Evolutionary conservation across 208 protist species (phyloP), one percentile per base, ranked within the genome.

Genomic region (Spongospora subterranea): DNA sequence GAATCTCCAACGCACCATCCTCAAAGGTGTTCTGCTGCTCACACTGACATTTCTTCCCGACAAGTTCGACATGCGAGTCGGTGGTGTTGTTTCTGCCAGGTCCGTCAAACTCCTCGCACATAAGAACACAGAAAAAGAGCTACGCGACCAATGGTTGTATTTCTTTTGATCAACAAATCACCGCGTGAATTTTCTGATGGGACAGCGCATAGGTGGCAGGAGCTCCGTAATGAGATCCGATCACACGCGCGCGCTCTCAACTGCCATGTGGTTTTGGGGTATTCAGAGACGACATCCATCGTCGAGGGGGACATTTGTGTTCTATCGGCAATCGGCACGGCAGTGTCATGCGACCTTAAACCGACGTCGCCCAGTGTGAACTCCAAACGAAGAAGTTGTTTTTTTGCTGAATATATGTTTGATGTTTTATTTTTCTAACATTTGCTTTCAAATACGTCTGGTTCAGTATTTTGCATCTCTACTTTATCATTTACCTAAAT

Each of bases 141-240:
- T 82, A 6, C 71, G 71, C 71, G 71, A 82, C n/a, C 6, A 82
- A 82, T 82, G 71, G 71, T 82, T 6, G 6, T 60, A 60, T 60
- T 6, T 6, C 6, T 60, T 60, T 6, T 24, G 13, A 60, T 60
- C 13, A 60, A 6, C 24, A 29, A 6, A 24, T n/a, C n/a, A n/a
- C n/a, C n/a, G n/a, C n/a, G n/a, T n/a, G n/a, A n/a, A n/a, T n/a
- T n/a, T n/a, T n/a, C n/a, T n/a, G n/a, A n/a, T n/a, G n/a, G n/a
- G 54, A 65, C 71, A 82, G 35, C n/a, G n/a, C 24, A 6, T 43
- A 82, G 71, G 71, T 82, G 71, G 71, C 71, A 82, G 71, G 71
- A 82, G 71, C 89, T 95, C 13, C 89, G 95, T 38, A 92, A 95
- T 46, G 95, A 96, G 41, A 94, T 96, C 29, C 91, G 92, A n/a